phyloP scores from a whole-genome alignment of 1,139 yeast genomes.

The Kurtzmaniella natalensis region DNA sequence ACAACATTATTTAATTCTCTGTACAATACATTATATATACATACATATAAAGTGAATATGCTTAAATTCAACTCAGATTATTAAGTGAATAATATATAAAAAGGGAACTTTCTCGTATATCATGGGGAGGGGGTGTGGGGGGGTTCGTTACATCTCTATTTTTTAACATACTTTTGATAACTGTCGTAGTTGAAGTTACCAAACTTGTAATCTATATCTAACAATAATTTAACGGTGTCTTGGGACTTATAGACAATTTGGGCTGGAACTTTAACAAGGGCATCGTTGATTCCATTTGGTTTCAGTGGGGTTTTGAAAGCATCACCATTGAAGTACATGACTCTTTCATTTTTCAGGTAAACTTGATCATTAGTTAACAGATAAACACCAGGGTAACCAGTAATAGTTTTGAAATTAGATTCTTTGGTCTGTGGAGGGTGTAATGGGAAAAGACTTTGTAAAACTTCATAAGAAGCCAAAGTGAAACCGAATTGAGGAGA shows the following conservation, averaged over 20 bases:
- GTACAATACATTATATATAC: no score
- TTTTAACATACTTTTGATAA: conserved; percentile 46
- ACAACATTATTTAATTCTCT: no score
- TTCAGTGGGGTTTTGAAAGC: conserved; percentile 11
- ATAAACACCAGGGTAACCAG: conserved; percentile 47
- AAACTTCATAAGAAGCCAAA: conserved; percentile 88
- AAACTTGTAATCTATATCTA: conserved; percentile 61
- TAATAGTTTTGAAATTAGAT: conserved; percentile 41
- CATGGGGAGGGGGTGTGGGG: no score
- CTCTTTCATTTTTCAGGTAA: conserved; percentile 35
- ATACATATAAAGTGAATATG: no score
- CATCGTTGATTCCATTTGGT: conserved; percentile 21
- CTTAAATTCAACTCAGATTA: no score
- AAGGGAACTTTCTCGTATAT: no score
- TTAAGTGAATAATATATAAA: no score
- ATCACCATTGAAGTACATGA: conserved; percentile 31
- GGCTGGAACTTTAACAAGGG: conserved; percentile 41
- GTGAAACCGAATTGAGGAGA: conserved; percentile 99
- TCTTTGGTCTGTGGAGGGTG: conserved; percentile 44
- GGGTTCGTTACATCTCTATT: conserved; percentile 11
- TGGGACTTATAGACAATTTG: conserved; percentile 58
- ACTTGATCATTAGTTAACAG: conserved; percentile 47
- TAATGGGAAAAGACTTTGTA: conserved; percentile 47
- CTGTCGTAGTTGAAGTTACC: conserved; percentile 51
- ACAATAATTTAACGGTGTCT: conserved; percentile 57